Percentiles rank a stretch among this genome's conserved stretches.
These are phyloP conservation scores for Botrytis aclada DNA, from an alignment of 2,329 filamentous ascomycete species.

Conservation along the genomic window DNA sequence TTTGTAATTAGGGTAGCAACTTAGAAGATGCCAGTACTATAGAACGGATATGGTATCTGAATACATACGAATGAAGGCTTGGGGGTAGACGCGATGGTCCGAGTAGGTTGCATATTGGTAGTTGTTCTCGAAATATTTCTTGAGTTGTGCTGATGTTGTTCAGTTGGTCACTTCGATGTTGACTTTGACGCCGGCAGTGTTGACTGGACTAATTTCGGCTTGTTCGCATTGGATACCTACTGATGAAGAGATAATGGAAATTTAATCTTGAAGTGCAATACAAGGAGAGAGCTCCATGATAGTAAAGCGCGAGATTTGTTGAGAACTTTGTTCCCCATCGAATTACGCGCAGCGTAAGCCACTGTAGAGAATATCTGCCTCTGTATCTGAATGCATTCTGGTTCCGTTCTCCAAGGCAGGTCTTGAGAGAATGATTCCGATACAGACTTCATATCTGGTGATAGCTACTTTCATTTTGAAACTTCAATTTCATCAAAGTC, in stretches of 20 bases:
- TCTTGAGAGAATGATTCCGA: constrained; percentile 24
- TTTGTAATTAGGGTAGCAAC: background rate
- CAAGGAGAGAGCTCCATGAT: constrained; percentile 16
- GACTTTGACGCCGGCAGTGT: too few species aligned
- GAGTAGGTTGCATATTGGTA: background rate
- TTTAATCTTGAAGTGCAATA: constrained; percentile 13
- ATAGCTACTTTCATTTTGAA: constrained; percentile 28
- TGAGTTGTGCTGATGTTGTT: background rate
- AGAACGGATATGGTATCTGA: background rate
- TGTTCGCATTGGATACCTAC: background rate
- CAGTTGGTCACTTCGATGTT: background rate
- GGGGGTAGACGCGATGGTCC: background rate
- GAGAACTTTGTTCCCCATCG: constrained; percentile 11
- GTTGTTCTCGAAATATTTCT: background rate
- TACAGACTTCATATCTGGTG: constrained; percentile 27
- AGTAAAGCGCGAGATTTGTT: background rate
- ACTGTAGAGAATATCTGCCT: constrained; percentile 23
- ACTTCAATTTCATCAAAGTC: constrained; percentile 29
- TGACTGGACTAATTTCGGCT: background rate
- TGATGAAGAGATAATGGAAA: background rate
- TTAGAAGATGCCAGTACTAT: background rate
- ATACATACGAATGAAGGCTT: background rate
- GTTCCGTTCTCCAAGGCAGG: constrained; percentile 23
- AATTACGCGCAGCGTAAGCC: constrained; percentile 14
- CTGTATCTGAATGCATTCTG: constrained; percentile 29